Conservation (phyloP, 2,329 filamentous ascomycete genomes). For the Colletotrichum trifolii region DNA sequence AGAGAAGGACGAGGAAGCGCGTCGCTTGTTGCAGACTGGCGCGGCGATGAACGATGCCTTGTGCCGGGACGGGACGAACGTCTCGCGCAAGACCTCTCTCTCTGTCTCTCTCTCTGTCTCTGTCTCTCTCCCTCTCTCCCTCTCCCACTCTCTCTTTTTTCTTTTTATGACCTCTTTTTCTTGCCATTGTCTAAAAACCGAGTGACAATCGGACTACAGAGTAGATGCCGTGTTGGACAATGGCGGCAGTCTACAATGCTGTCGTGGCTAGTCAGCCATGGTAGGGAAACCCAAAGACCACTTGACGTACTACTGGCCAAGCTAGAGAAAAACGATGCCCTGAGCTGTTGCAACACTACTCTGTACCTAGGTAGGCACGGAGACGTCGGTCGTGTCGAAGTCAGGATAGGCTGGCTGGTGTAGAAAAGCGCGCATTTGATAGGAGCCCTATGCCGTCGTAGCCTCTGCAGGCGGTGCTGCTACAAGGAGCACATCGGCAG, state of each 20-base stretch:
- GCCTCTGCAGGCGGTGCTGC: too few species aligned
- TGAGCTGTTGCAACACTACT: background rate
- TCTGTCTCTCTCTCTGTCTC: too few species aligned
- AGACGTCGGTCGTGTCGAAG: conserved; percentile 7
- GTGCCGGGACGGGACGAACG: conserved; percentile 36
- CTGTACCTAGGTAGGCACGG: too few species aligned
- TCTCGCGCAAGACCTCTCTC: conserved; percentile 5
- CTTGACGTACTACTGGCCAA: conserved; percentile 4
- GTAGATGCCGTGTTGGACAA: conserved; percentile 15
- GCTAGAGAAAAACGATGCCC: conserved; percentile 6
- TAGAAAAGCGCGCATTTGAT: too few species aligned
- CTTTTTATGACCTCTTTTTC: too few species aligned
- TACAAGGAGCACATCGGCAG: too few species aligned
- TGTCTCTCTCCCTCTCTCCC: too few species aligned
- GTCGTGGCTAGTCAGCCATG: conserved; percentile 17
- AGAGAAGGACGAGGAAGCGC: conserved; percentile 32
- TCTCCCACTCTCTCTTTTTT: too few species aligned
- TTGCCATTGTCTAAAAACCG: too few species aligned
- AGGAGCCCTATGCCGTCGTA: too few species aligned
- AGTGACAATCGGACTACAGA: background rate
- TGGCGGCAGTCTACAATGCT: conserved; percentile 15
- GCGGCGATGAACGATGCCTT: conserved; percentile 17
- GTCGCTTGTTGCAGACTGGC: conserved; percentile 30
- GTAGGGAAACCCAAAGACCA: conserved; percentile 14
- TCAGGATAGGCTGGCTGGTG: background rate